Conservation (phyloP, 192 early-diverging fungal genomes). For the Coemansia brasiliensis region DNA sequence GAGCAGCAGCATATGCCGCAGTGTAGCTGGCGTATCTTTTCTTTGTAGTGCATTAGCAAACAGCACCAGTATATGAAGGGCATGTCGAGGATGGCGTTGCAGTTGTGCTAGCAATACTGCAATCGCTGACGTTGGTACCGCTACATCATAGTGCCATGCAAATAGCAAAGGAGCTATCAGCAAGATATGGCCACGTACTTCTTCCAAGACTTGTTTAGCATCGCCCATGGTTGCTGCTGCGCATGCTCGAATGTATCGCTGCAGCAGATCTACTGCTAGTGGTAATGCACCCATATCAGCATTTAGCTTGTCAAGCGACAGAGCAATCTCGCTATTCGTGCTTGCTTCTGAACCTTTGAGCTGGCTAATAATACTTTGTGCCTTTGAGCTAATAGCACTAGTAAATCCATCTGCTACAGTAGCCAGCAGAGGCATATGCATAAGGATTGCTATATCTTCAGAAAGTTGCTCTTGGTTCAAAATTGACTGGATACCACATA, state of each 20-base stretch:
- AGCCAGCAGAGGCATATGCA: constrained; percentile 11
- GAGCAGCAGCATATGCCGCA: constrained; percentile 15
- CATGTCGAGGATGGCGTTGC: neutral
- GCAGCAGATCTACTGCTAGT: too few relatives aligned
- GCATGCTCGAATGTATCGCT: too few relatives aligned
- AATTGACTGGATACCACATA: neutral
- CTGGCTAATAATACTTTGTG: neutral
- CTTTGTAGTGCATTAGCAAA: constrained; percentile 19
- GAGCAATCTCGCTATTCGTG: neutral
- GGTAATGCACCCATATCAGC: neutral
- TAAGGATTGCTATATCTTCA: neutral
- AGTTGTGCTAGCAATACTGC: constrained; percentile 10
- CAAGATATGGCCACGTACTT: neutral
- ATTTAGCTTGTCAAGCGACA: neutral
- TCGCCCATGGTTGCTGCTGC: too few relatives aligned
- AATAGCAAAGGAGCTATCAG: constrained; percentile 30
- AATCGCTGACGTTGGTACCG: constrained; percentile 1
- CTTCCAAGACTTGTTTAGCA: too few relatives aligned
- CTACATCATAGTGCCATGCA: constrained; percentile 5
- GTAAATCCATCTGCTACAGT: constrained; percentile 11
- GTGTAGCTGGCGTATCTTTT: constrained; percentile 6
- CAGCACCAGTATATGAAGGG: constrained; percentile 19
- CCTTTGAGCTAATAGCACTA: neutral
- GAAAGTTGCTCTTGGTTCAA: neutral
- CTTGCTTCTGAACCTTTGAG: neutral